Evolutionary conservation across 768 basidiomycete species (phyloP), one percentile per base, ranked within the genome.

Genomic region (Pleurotus sapidus): DNA sequence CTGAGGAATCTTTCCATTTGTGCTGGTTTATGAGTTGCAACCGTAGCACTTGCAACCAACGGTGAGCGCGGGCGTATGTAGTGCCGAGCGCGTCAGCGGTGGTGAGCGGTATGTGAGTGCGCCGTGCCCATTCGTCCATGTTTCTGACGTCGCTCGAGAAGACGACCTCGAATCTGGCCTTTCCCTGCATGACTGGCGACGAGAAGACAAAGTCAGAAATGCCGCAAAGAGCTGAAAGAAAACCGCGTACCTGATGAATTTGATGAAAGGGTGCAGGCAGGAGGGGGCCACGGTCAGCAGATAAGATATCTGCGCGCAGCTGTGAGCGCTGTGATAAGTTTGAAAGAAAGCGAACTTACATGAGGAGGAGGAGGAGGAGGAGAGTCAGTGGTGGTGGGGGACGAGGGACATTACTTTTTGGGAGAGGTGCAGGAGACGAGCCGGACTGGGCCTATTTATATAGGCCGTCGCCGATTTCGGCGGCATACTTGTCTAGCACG

Each of bases 91-190:
- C 88, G 62, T 92, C 91, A 50, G 89, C 91, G 54, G 87, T 91
- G 63, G 89, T 91, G 59, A 93, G 78, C 43, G 89, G 89, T 49
- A 93, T 91, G 68, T 84, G 79, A 0, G 91, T 91, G 58, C 90
- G 84, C 56, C 74, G 77, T 0, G 91, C 88, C 91, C 91, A 93
- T 58, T 80, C 85, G 72, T 91, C 88, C 86, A 93, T 89, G 68
- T 87, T 86, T 57, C 78, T 77, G 68, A 93, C 88, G 65, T 90
- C 86, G 70, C 84, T 86, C 61, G 88, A 90, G 69, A 92, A 93
- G 59, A 87, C 79, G 70, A 92, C 83, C 66, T 89, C 82, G 43
- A 79, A 75, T 43, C 68, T 63, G 15, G 78, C 68, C 57, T 72
- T 73, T 49, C 68, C 59, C 58, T 70, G 67, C 72, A 75, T 76